These are phyloP conservation scores for Emericellopsis atlantica DNA, from an alignment of 2,329 filamentous ascomycete genomes.

Conservation along the genomic window DNA sequence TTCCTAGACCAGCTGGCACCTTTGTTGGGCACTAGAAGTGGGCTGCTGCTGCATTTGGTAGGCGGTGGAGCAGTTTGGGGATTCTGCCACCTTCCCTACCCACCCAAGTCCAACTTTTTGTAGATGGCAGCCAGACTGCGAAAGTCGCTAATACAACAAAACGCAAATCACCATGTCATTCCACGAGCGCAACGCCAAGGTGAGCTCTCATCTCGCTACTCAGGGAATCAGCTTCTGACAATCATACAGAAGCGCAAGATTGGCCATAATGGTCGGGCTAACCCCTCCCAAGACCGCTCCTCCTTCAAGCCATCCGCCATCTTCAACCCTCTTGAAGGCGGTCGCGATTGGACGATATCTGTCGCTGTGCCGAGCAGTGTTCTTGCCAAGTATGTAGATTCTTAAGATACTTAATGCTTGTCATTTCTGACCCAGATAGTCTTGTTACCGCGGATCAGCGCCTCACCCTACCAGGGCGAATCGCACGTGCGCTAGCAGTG, in stretches of 20 bases:
- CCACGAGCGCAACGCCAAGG: conserved; percentile 18
- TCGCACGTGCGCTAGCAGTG: conserved; percentile 70
- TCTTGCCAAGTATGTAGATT: conserved; percentile 48
- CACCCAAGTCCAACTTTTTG: conserved; percentile 3
- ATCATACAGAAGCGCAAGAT: conserved; percentile 35
- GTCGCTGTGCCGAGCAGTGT: conserved; percentile 71
- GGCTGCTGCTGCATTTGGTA: conserved; percentile 1
- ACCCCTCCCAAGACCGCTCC: conserved; percentile 23
- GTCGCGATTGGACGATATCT: conserved; percentile 61
- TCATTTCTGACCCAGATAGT: conserved; percentile 23
- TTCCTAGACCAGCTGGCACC: neutral
- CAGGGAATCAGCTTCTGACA: neutral
- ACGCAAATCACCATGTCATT: conserved; percentile 14
- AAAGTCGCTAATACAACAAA: no score
- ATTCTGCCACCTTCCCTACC: conserved; percentile 4
- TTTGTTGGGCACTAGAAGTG: neutral
- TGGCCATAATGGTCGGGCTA: conserved; percentile 26
- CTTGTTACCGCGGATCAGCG: conserved; percentile 64
- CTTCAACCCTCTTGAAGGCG: conserved; percentile 49
- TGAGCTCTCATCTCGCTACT: conserved; percentile 2
- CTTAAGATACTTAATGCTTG: neutral
- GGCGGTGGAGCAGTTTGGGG: conserved; percentile 2
- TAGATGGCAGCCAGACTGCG: neutral
- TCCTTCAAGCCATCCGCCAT: conserved; percentile 54
- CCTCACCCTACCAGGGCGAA: conserved; percentile 58